Percentiles rank a stretch among this genome's conserved stretches.
These are phyloP conservation scores for Ustilago vetiveriae DNA, from an alignment of 1,284 basidiomycete species.

Conservation along the genomic window DNA sequence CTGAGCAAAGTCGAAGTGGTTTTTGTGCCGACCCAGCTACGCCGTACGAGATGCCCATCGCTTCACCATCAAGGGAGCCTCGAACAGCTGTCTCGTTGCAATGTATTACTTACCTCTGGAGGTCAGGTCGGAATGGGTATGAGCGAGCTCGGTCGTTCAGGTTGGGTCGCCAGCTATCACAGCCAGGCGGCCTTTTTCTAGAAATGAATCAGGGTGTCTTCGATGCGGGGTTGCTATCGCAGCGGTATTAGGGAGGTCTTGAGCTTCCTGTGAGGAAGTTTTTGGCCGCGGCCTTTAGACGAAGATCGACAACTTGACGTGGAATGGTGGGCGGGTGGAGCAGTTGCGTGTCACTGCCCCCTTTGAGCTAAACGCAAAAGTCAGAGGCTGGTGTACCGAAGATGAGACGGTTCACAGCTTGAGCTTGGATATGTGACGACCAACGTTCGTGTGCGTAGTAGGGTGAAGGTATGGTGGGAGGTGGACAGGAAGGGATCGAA, in stretches of 20 bases:
- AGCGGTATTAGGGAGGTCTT: constrained; percentile 48
- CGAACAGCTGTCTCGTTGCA: not conserved
- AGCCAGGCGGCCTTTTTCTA: constrained; percentile 49
- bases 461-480: not conserved
- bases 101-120: constrained; percentile 15
- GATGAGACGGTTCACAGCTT: constrained; percentile 22
- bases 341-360: constrained; percentile 39
- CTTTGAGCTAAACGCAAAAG: constrained; percentile 12
- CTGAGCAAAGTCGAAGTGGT: no score
- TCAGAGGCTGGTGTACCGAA: constrained; percentile 34
- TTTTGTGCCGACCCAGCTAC: no score
- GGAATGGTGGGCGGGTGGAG: constrained; percentile 50
- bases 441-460: not conserved
- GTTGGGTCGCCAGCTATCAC: constrained; percentile 52
- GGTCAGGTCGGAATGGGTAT: not conserved
- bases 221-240: constrained; percentile 33
- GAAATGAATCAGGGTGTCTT: constrained; percentile 27
- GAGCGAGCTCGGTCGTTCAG: constrained; percentile 27
- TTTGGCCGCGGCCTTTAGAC: constrained; percentile 55
- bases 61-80: not conserved
- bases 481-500: not conserved
- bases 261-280: constrained; percentile 52
- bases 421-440: constrained; percentile 2
- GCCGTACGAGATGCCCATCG: not conserved
- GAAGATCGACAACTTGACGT: constrained; percentile 49